A percentile compares a stretch with the other conserved stretches of the same genome.
Conservation (phyloP, 495 filamentous ascomycete species). For the Tuber melanosporum region DNA sequence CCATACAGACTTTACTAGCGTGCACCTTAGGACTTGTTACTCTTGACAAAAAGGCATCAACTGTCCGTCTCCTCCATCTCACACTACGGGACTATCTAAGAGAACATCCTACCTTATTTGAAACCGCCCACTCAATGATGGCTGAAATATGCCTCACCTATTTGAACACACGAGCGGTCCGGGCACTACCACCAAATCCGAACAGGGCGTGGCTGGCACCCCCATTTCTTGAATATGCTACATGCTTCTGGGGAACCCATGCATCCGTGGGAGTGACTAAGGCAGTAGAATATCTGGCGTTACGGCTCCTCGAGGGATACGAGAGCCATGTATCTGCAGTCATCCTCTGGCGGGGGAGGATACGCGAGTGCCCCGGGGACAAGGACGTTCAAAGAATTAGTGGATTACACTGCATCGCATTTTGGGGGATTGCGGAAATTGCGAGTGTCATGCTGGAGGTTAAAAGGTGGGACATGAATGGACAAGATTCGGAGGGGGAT, state of each 20-base stretch:
- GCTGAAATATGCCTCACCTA: not conserved
- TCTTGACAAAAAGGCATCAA: not conserved
- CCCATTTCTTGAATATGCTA: not conserved
- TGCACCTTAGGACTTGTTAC: not conserved
- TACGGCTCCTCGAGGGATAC: not conserved
- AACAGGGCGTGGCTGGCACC: not conserved
- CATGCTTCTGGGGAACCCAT: not conserved
- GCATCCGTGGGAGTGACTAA: not conserved
- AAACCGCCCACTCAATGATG: not conserved
- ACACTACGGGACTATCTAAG: not conserved
- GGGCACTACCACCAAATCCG: not conserved
- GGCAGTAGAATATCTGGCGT: not conserved
- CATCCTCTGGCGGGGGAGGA: not conserved
- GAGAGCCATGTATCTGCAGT: not conserved
- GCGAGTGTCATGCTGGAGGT: not conserved
- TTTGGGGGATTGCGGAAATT: not conserved
- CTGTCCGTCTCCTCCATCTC: not conserved
- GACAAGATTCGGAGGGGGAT: too few relatives aligned
- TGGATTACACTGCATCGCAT: not conserved
- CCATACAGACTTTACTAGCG: not conserved
- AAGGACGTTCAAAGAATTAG: not conserved
- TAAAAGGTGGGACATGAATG: not conserved
- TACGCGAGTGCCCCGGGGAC: not conserved
- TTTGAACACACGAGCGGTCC: not conserved
- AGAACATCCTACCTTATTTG: not conserved